Evolutionary conservation across 2,329 filamentous ascomycete genomes (phyloP).

Genomic region (Alternaria sp.): DNA sequence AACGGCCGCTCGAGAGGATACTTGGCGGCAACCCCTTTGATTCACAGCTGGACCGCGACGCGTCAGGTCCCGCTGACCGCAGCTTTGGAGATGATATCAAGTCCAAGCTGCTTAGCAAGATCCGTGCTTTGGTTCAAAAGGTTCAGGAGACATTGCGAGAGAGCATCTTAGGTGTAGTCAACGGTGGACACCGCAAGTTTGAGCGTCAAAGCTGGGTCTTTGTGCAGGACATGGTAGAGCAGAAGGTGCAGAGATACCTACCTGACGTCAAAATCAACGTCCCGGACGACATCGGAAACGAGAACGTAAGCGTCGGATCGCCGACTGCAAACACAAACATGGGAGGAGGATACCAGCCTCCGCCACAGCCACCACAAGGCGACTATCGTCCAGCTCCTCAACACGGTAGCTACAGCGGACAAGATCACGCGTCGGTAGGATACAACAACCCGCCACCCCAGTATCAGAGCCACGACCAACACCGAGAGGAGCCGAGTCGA

Average conservation of each 20-base stretch:
- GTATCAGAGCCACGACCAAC: conserved; percentile 21
- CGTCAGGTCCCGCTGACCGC: conserved; percentile 33
- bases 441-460: conserved; percentile 16
- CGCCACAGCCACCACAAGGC: conserved; percentile 19
- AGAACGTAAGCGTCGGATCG: conserved; percentile 40
- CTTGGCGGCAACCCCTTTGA: conserved; percentile 44
- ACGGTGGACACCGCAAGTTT: conserved; percentile 43
- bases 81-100: conserved; percentile 45
- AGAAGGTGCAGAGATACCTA: conserved; percentile 42
- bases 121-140: conserved; percentile 39
- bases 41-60: conserved; percentile 41
- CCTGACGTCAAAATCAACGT: conserved; percentile 44
- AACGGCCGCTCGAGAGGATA: conserved; percentile 42
- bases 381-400: conserved; percentile 11
- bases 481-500: conserved; percentile 12
- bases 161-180: conserved; percentile 43
- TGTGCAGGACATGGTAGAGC: conserved; percentile 43
- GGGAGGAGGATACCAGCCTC: conserved; percentile 22
- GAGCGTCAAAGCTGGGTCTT: conserved; percentile 45
- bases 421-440: conserved; percentile 9
- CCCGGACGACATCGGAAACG: conserved; percentile 44
- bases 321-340: conserved; percentile 23
- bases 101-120: conserved; percentile 36
- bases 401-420: conserved; percentile 13
- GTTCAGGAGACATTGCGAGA: conserved; percentile 43